Base-by-base conservation (phyloP, 345 rosid genomes). In the Citrus trifoliata region DNA sequence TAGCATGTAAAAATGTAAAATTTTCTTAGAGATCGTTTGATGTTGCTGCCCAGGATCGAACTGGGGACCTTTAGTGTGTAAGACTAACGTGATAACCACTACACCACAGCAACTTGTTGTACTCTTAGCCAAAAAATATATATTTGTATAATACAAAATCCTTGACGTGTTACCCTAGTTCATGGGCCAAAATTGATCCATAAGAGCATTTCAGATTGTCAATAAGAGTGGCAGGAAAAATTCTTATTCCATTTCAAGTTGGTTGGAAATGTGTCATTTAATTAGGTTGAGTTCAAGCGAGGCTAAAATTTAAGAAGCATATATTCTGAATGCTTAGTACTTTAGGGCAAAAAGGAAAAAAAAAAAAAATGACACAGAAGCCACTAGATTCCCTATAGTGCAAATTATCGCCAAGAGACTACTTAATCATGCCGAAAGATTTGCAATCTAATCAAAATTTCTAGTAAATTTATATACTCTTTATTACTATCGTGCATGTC, bases 31-130 rank as follows among this genome's bases (percentile, higher is more conserved):
- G 51, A 12, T 7, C 0, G 5, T 6, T 18, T 18, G 0, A 22
- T 46, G 78, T 75, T 86, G 80, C 87, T 86, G 87, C 87, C 85
- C 85, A 85, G 83, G 83, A 87, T 87, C 87, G 80, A 85, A 83
- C 85, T 82, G 83, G 87, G 56, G 89, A 79, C 87, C 84, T 85
- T 88, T 80, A 78, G 87, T 75, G 89, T 85, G 91, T 86, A 88
- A 85, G 80, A 80, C 88, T 80, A 83, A 85, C 82, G 84, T 86
- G 86, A 88, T 86, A 81, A 83, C 86, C 87, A 82, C 89, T 85
- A 83, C 87, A 86, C 88, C 86, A 83, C 85, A 85, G 85, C 86
- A 81, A 80, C 86, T 10, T 28, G 42, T n/a, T 40, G 37, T 5
- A 2, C 0, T 2, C 10, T 7, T 7, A 4, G 2, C 42, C 7